phyloP scores from a whole-genome alignment of 2,329 filamentous ascomycete genomes.

The Malbranchea zuffiana region DNA sequence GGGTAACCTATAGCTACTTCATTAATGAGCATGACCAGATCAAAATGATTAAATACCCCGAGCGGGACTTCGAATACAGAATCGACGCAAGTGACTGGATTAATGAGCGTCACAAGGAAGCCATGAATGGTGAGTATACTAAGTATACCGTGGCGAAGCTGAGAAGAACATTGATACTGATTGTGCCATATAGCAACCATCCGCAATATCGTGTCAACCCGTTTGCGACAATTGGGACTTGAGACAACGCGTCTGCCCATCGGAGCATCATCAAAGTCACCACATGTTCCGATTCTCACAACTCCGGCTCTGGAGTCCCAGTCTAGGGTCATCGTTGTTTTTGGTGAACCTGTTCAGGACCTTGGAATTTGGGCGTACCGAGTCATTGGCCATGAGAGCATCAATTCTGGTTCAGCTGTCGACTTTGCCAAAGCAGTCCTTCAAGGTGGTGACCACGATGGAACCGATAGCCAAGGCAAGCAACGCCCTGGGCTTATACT shows the following conservation, averaged over 20 bases:
- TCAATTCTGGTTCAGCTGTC: slow-evolving; percentile 60
- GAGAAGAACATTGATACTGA: background rate
- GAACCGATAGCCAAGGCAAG: slow-evolving; percentile 3
- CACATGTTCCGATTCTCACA: slow-evolving; percentile 59
- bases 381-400: slow-evolving; percentile 51
- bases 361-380: slow-evolving; percentile 66
- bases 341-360: slow-evolving; percentile 62
- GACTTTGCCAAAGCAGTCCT: slow-evolving; percentile 47
- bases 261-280: slow-evolving; percentile 36
- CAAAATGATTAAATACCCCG: slow-evolving; percentile 55
- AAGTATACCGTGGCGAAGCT: background rate
- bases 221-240: slow-evolving; percentile 53
- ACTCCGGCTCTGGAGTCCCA: slow-evolving; percentile 46
- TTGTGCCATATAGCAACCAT: slow-evolving; percentile 45
- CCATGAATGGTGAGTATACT: slow-evolving; percentile 55
- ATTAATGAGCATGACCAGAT: slow-evolving; percentile 66
- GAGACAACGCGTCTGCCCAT: slow-evolving; percentile 52
- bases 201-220: slow-evolving; percentile 48
- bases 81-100: slow-evolving; percentile 61
- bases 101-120: slow-evolving; percentile 64
- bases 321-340: slow-evolving; percentile 58
- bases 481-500: slow-evolving; percentile 52
- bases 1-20: slow-evolving; percentile 52
- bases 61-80: slow-evolving; percentile 63
- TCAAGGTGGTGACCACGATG: slow-evolving; percentile 2